Evolutionary conservation across 2,329 filamentous ascomycete genomes (phyloP).

Genomic region (Mycosphaerella arachidis): DNA sequence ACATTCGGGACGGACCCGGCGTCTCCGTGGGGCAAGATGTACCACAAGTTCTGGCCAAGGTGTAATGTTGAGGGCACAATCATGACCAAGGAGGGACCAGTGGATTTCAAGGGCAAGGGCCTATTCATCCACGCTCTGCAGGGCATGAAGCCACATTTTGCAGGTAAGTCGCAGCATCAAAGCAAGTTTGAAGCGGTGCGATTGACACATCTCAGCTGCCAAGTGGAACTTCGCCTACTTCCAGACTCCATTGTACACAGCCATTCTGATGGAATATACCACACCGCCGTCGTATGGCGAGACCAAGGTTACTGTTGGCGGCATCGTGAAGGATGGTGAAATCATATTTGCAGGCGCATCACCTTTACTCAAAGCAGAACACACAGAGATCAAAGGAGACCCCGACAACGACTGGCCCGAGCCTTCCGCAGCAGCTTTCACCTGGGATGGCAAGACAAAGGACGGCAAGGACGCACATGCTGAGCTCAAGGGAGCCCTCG

Average conservation of each 20-base stretch:
- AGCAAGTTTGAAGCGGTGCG: not conserved
- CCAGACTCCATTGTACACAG: conserved; percentile 80
- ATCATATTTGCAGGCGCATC: conserved; percentile 67
- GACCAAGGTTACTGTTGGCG: conserved; percentile 77
- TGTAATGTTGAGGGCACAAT: conserved; percentile 78
- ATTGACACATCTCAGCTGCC: conserved; percentile 51
- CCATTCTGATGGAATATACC: conserved; percentile 91
- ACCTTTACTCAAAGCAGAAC: conserved; percentile 60
- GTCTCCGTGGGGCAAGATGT: conserved; percentile 88
- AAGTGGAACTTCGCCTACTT: conserved; percentile 93
- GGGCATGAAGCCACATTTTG: conserved; percentile 98
- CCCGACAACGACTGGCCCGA: conserved; percentile 82
- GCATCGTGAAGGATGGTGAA: conserved; percentile 74
- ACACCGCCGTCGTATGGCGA: conserved; percentile 90
- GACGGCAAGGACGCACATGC: conserved; percentile 71
- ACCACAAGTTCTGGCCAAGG: conserved; percentile 91
- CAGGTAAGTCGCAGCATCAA: conserved; percentile 49
- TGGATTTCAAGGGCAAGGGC: conserved; percentile 76
- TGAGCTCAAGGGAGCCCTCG: conserved; percentile 64
- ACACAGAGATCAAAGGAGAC: conserved; percentile 68
- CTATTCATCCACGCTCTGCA: conserved; percentile 83
- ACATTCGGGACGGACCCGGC: conserved; percentile 79
- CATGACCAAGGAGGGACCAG: conserved; percentile 71
- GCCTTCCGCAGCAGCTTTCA: conserved; percentile 68
- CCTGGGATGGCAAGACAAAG: conserved; percentile 72